Evolutionary conservation across 208 protist genomes (phyloP), one percentile per base, ranked within the genome.

Genomic region (Trypanosoma caninum): DNA sequence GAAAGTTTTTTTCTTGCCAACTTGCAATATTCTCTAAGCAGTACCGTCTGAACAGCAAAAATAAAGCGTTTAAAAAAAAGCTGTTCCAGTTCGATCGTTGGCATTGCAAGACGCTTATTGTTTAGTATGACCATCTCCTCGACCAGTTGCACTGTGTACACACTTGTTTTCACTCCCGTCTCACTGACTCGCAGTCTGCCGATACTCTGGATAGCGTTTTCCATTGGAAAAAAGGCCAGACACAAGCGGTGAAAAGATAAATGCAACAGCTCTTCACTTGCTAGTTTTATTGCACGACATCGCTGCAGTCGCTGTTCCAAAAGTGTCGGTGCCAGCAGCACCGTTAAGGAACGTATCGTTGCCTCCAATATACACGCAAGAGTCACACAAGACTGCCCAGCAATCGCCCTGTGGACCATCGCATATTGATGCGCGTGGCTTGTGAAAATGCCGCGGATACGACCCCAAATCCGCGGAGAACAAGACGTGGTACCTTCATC

Each of bases 1-100:
- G 30, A 82, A 48, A 82, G 63, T 52, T 80, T 79, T 63, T 84
- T 84, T 65, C 83, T 85, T 42, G 63, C 63, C 14, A 91, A 75
- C 60, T 91, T 91, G 53, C 56, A 65, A 74, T 91, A 91, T 67
- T 90, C 84, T 8, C 76, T 80, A 41, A 92, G 65, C 1, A 91
- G 63, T 13, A 65, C 74, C 13, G 67, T 61, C 70, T 94, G 84
- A 22, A 78, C 79, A 10, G 80, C 74, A 47, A 91, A 94, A 30
- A 92, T 60, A 46, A 91, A 69, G 25, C 78, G 84, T 60, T 78
- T 72, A 14, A 80, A 30, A 33, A 92, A 87, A 7, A 89, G 65
- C 20, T 60, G 60, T 48, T 94, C 82, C 16, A 94, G 60, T 23
- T 60, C 68, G 7, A 75, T 72, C 9, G 83, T 91, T 18, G 86